Base-by-base conservation (phyloP, 495 filamentous ascomycete species). In the Penicillium mononematosum region DNA sequence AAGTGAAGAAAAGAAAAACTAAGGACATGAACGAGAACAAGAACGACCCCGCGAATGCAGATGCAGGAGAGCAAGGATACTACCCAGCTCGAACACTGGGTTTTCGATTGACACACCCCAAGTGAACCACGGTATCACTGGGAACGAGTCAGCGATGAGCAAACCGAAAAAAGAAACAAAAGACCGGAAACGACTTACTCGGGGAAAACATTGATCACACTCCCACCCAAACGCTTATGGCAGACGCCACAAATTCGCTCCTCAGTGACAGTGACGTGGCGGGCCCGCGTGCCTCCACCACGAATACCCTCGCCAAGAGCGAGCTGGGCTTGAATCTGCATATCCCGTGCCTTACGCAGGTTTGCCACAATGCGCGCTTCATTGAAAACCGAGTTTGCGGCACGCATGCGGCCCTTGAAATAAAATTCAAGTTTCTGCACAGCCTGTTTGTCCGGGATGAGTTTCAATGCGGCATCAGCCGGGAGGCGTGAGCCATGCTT, bases 401-500 rank as follows among this genome's bases (percentile, higher is more conserved):
- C 83, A 31, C 95, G 87, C 66, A 98, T 96, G 20, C 92, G 85
- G 22, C 92, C 90, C 49, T 85, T 85, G 78, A 98, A 98, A 70
- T 98, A 98, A 11, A 85, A 87, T 64, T 93, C 89, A 4, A 98
- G 85, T 39, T 95, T 82, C 43, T 81, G 76, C 19, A 97, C 81
- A 8, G 90, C 86, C 5, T 97, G 79, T 5, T 81, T 70, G 53
- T 89, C 81, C 0, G 94, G 94, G n/a, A 98, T 90, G 25, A 98
- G 76, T 11, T 85, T 83, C 5, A 98, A 80, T 0, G 92, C 93
- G 12, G 88, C 88, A 14, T 85, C 82, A 4, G 94, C 91, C 0
- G 96, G 92, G 22, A 98, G 83, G 14, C 94, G 88, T 22, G 92
- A 91, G 46, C 94, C 94, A 63, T 98, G 94, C 58, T 88, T 87